These are phyloP conservation scores for Beauveria brongniartii DNA, from an alignment of 2,329 filamentous ascomycete species.

Conservation along the genomic window DNA sequence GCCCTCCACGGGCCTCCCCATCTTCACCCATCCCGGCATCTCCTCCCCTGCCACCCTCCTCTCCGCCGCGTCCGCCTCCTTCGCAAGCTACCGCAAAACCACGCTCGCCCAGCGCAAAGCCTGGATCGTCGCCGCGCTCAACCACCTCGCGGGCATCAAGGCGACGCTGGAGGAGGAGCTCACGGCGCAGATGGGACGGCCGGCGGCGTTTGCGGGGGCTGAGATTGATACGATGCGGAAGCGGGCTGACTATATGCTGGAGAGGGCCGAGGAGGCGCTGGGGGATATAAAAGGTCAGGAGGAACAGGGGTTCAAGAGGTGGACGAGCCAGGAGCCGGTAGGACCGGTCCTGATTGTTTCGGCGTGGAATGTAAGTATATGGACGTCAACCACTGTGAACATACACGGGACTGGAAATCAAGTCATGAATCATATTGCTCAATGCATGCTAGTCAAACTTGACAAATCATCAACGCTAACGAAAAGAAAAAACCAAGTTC, in stretches of 20 bases:
- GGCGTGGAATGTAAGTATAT: conserved; percentile 77
- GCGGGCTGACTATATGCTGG: conserved; percentile 76
- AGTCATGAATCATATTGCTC: too few species aligned
- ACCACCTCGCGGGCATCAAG: conserved; percentile 59
- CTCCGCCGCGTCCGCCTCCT: conserved; percentile 57
- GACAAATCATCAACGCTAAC: conserved; percentile 11
- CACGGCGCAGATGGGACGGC: conserved; percentile 91
- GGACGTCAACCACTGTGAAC: neutral
- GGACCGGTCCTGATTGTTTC: conserved; percentile 86
- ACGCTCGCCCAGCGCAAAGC: conserved; percentile 65
- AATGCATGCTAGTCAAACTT: too few species aligned
- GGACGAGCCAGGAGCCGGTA: conserved; percentile 79
- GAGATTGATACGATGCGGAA: conserved; percentile 82
- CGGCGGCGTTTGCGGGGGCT: conserved; percentile 75
- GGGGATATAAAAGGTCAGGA: conserved; percentile 73
- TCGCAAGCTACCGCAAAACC: conserved; percentile 68
- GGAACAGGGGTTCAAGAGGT: conserved; percentile 83
- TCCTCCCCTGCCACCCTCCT: conserved; percentile 46
- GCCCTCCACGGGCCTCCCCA: conserved; percentile 57
- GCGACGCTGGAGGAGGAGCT: conserved; percentile 77
- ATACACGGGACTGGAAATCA: neutral
- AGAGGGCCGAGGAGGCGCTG: conserved; percentile 70
- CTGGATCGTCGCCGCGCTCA: conserved; percentile 73
- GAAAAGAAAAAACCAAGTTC: conserved; percentile 48
- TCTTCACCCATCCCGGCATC: conserved; percentile 54